Percentiles rank a stretch among this genome's conserved stretches.
Evolutionary conservation across 2,329 filamentous ascomycete genomes (phyloP).

Genomic region (Allantophomopsis lycopodina): DNA sequence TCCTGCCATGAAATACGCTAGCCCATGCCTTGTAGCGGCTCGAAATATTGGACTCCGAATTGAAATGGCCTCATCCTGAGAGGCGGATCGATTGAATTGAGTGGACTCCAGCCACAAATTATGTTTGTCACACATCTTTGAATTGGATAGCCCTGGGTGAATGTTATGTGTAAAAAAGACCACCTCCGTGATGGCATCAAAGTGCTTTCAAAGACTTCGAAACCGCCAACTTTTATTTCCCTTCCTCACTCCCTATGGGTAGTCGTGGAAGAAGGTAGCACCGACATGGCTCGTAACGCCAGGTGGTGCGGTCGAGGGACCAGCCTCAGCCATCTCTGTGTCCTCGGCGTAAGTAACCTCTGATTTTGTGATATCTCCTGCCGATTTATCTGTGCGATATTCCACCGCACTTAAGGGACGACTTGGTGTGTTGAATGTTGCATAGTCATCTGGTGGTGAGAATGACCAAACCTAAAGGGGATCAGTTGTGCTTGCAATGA

Average conservation of each 20-base stretch:
- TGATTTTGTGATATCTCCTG: constrained; percentile 20
- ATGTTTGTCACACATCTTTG: neutral
- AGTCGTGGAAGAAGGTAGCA: constrained; percentile 17
- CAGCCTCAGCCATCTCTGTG: constrained; percentile 16
- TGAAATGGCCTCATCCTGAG: too few species aligned
- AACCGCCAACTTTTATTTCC: neutral
- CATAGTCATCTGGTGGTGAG: constrained; percentile 62
- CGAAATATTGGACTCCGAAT: too few species aligned
- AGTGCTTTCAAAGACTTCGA: too few species aligned
- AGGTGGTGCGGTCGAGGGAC: constrained; percentile 15
- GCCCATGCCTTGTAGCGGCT: too few species aligned
- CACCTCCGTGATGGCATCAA: too few species aligned
- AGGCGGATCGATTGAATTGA: too few species aligned
- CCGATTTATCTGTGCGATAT: constrained; percentile 11
- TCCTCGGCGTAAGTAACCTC: constrained; percentile 5
- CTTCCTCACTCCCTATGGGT: constrained; percentile 6
- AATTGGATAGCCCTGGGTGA: too few species aligned
- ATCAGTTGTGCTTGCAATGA: constrained; percentile 16
- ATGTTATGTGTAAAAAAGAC: too few species aligned
- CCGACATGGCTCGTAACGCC: constrained; percentile 7
- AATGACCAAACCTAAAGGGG: constrained; percentile 75
- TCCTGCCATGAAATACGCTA: too few species aligned
- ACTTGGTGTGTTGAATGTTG: constrained; percentile 3
- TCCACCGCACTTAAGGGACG: constrained; percentile 17
- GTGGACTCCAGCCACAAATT: neutral